phyloP scores from a whole-genome alignment of 225 moss, liverwort and hornwort species.

The Climacium dendroides region DNA sequence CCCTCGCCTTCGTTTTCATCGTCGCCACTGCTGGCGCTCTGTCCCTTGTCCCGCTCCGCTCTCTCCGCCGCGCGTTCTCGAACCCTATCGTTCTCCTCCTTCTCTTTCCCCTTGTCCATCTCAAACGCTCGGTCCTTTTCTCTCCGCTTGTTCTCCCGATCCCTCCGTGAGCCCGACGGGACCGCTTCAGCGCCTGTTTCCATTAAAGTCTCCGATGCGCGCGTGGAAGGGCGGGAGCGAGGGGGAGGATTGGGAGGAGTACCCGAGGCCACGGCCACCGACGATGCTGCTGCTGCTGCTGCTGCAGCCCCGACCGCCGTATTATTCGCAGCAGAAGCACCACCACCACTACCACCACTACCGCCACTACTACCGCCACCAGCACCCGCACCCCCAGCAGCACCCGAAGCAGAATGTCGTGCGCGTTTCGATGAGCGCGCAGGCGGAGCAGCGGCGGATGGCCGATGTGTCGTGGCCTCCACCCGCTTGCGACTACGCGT shows the following conservation, averaged over 20 bases:
- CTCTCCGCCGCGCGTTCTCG: constrained; percentile 32
- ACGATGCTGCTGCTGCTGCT: not conserved
- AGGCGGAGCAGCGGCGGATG: constrained; percentile 85
- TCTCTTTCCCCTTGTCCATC: constrained; percentile 40
- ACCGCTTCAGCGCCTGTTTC: constrained; percentile 54
- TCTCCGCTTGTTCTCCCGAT: constrained; percentile 44
- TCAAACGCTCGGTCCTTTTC: constrained; percentile 41
- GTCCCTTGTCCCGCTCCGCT: constrained; percentile 34
- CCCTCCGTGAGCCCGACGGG: constrained; percentile 59
- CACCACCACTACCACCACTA: not conserved
- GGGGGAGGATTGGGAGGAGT: constrained; percentile 40
- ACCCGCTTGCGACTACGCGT: constrained; percentile 99
- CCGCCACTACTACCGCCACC: not conserved
- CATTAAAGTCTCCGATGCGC: constrained; percentile 46
- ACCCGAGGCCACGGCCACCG: constrained; percentile 8
- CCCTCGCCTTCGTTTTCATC: constrained; percentile 93
- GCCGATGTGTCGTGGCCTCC: constrained; percentile 99
- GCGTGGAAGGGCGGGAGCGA: constrained; percentile 86
- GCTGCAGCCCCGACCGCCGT: not conserved
- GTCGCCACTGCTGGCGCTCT: constrained; percentile 39
- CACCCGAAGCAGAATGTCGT: constrained; percentile 42
- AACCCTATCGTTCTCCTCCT: constrained; percentile 54
- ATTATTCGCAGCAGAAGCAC: not conserved
- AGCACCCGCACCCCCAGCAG: not conserved
- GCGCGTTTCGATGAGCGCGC: constrained; percentile 52